Evolutionary conservation across 768 basidiomycete genomes (phyloP).

Genomic region (Podaxis pistillaris): DNA sequence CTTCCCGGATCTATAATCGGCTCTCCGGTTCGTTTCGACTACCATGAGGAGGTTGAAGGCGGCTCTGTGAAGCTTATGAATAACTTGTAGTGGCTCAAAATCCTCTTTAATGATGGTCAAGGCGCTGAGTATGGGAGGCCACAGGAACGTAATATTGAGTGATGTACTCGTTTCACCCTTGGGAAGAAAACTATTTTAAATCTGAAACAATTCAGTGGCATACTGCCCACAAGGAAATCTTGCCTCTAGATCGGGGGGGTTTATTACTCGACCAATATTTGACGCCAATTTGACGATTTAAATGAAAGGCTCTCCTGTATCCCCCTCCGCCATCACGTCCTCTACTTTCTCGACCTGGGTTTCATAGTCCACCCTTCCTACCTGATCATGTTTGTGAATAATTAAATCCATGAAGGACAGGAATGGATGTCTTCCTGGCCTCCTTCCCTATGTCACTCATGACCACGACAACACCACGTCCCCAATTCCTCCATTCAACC

Average conservation of each 20-base stretch:
- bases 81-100: background rate
- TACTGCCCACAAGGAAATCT: background rate
- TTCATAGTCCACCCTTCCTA: background rate
- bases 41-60: background rate
- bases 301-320: background rate
- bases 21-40: background rate
- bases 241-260: background rate
- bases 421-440: background rate
- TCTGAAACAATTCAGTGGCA: background rate
- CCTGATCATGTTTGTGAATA: background rate
- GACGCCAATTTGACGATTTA: background rate
- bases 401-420: background rate
- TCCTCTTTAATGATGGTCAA: background rate
- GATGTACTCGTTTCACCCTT: background rate
- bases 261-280: background rate
- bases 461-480: background rate
- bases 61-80: background rate
- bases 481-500: background rate
- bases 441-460: background rate
- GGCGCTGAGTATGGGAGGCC: background rate
- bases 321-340: background rate
- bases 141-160: background rate
- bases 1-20: background rate
- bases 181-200: background rate
- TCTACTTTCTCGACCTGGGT: background rate